Base-by-base conservation (phyloP, 2,329 filamentous ascomycete species). In the Tolypocladium ophioglossoides region DNA sequence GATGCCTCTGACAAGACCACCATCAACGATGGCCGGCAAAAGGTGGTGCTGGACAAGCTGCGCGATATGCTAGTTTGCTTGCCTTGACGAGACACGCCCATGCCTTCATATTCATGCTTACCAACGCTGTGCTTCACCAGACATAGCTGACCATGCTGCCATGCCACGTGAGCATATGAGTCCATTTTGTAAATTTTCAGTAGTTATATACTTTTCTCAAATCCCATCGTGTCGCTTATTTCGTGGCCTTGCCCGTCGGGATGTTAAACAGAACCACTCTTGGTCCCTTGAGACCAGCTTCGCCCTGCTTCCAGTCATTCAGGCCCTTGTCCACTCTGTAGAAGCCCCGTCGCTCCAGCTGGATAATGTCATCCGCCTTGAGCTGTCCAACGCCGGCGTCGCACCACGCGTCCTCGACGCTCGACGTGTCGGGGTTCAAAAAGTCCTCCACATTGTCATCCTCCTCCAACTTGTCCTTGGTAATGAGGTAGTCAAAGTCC, bases 401-500 rank as follows among this genome's bases (percentile, higher is more conserved):
- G 30, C 89, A 91, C 52, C 89, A 68, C 1, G 87, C 89, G 59
- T 86, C 80, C 52, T 86, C 86, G 70, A 85, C 84, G 55, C 81
- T 84, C 65, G 89, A 85, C 0, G 90, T 95, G 53, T 84, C 76
- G 27, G 83, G 79, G 68, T 85, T 95, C 57, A 97, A 70, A 68
- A 85, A 94, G 61, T 95, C 85, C 70, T 95, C 90, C 18, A 95
- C 76, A 50, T 86, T 80, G 64, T 96, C 92, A 2, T 94, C 87
- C 68, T 94, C 87, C 69, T 91, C 88, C 32, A 97, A 79, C 67
- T 94, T 91, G 68, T 97, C 92, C 78, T 96, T 97, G 56, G 87
- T 95, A 66, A 97, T 87, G 50, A 97, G 80, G 73, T 95, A 92
- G 72, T 96, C 92, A 68, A 96, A 97, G 62, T 96, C 91, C 72